phyloP scores from a whole-genome alignment of 257 asterid species.

The Fraxinus anomala region DNA sequence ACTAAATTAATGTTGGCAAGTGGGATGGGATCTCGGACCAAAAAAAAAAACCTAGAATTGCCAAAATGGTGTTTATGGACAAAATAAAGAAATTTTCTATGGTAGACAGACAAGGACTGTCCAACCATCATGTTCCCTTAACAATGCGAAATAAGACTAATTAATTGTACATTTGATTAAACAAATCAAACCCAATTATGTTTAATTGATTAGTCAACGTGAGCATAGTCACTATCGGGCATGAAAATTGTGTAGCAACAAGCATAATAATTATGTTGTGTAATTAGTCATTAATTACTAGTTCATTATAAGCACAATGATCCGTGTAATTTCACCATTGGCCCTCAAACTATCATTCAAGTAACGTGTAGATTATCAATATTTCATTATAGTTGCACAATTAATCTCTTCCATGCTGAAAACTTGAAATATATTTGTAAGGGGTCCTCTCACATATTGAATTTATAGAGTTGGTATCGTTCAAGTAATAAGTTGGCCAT shows the following conservation, averaged over 20 bases:
- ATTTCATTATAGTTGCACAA: too few relatives aligned
- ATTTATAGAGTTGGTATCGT: neutral
- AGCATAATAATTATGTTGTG: neutral
- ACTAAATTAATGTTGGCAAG: too few relatives aligned
- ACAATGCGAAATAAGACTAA: neutral
- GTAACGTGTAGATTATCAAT: too few relatives aligned
- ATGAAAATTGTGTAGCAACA: neutral
- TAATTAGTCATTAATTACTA: neutral
- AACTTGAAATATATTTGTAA: too few relatives aligned
- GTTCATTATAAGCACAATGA: neutral
- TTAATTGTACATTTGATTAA: neutral
- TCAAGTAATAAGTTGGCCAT: too few relatives aligned
- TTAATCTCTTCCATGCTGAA: too few relatives aligned
- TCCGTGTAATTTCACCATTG: neutral
- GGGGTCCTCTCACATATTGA: too few relatives aligned
- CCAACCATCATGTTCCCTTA: slow-evolving; percentile 38
- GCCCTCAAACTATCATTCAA: neutral
- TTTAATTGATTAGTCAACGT: neutral
- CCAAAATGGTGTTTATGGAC: too few relatives aligned
- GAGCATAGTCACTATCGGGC: neutral
- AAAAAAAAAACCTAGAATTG: too few relatives aligned
- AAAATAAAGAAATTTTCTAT: neutral
- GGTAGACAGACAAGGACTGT: slow-evolving; percentile 31
- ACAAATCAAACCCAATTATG: neutral
- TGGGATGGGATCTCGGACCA: too few relatives aligned